Percentiles rank a stretch among this genome's conserved stretches.
These are phyloP conservation scores for Ustilaginoidea virens DNA, from an alignment of 2,329 filamentous ascomycete genomes.

Conservation along the genomic window DNA sequence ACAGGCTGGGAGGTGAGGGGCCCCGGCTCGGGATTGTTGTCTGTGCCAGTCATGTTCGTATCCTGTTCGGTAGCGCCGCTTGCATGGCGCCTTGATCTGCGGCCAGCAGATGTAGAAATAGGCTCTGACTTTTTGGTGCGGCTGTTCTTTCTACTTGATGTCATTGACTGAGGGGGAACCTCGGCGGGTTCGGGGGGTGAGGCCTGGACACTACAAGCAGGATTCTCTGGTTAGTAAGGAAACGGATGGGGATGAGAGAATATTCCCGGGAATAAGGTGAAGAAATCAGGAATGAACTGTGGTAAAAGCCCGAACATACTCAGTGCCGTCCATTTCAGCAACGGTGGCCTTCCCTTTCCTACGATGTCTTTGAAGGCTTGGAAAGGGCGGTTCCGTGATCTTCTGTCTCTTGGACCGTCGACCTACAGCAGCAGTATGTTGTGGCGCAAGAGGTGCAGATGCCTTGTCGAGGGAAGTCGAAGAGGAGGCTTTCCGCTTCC, in stretches of 20 bases:
- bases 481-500: slow-evolving; percentile 61
- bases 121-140: slow-evolving; percentile 51
- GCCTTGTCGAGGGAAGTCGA: slow-evolving; percentile 26
- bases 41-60: slow-evolving; percentile 54
- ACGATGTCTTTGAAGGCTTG: slow-evolving; percentile 29
- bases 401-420: slow-evolving; percentile 60
- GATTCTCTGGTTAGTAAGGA: slow-evolving; percentile 5
- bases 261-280: too few species aligned
- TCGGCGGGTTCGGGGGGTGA: slow-evolving; percentile 49
- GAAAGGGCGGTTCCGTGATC: slow-evolving; percentile 32
- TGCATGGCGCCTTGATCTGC: slow-evolving; percentile 38
- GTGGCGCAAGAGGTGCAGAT: slow-evolving; percentile 19
- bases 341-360: slow-evolving; percentile 46
- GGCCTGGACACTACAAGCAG: slow-evolving; percentile 11
- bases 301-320: slow-evolving; percentile 39
- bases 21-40: slow-evolving; percentile 31
- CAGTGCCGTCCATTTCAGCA: slow-evolving; percentile 57
- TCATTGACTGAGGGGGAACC: slow-evolving; percentile 39
- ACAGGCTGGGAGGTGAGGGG: slow-evolving; percentile 25
- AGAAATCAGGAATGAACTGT: too few species aligned
- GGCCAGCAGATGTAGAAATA: slow-evolving; percentile 23
- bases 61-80: slow-evolving; percentile 43
- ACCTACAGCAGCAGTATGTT: slow-evolving; percentile 21
- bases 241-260: not conserved
- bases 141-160: slow-evolving; percentile 57